Percentiles rank a stretch among this genome's conserved stretches.
Conservation (phyloP, 106 monocot genomes). For the Dendrobium nobile region DNA sequence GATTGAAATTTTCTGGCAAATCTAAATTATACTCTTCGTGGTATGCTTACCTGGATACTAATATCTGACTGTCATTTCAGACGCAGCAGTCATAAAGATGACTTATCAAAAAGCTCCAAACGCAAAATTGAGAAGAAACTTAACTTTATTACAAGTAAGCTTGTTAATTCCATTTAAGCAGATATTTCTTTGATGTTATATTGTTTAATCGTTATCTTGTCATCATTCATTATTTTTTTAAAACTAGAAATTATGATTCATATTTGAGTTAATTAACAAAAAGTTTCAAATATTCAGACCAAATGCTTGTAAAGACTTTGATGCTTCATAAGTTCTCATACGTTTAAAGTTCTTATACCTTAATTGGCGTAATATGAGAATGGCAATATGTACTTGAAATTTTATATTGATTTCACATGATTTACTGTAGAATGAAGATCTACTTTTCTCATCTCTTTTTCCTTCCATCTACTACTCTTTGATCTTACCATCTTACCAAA, state of each 20-base stretch:
- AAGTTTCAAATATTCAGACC: too few species aligned
- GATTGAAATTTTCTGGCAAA: not conserved
- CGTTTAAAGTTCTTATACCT: not conserved
- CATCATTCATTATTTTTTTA: not conserved
- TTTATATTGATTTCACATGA: too few species aligned
- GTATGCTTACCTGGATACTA: not conserved
- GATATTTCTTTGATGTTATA: not conserved
- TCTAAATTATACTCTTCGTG: not conserved
- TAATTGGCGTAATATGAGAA: too few species aligned
- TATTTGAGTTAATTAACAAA: not conserved
- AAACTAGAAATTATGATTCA: not conserved
- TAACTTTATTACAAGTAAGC: conserved; percentile 12
- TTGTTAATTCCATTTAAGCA: not conserved
- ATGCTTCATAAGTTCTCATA: not conserved
- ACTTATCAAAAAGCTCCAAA: conserved; percentile 7
- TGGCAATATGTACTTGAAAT: too few species aligned
- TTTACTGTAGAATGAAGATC: not conserved
- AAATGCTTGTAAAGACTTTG: too few species aligned
- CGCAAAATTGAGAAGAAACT: conserved; percentile 10
- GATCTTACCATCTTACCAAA: not conserved
- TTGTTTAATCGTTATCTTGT: not conserved
- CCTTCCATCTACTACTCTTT: not conserved
- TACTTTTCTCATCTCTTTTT: not conserved
- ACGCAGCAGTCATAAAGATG: too few species aligned
- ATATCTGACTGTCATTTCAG: conserved; percentile 4